phyloP scores from a whole-genome alignment of 1,284 basidiomycete genomes.

The Earliella scabrosa region DNA sequence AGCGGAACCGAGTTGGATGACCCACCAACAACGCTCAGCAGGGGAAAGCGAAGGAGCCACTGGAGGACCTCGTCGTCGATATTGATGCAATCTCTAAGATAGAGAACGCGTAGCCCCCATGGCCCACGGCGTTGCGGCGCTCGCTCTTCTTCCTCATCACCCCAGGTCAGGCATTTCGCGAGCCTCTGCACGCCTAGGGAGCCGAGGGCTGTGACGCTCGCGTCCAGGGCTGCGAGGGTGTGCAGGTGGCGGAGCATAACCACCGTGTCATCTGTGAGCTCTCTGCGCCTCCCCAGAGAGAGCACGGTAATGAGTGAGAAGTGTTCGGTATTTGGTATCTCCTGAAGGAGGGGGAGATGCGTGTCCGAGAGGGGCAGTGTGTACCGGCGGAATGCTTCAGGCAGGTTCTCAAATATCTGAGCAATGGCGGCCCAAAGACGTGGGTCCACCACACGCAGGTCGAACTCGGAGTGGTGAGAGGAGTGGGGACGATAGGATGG shows the following conservation, averaged over 20 bases:
- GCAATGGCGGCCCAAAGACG: constrained; percentile 63
- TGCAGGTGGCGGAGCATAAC: constrained; percentile 52
- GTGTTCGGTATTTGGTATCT: constrained; percentile 51
- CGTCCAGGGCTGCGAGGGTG: constrained; percentile 63
- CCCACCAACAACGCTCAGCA: constrained; percentile 62
- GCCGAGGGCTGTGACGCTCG: constrained; percentile 54
- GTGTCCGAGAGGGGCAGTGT: constrained; percentile 55
- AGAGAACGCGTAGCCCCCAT: constrained; percentile 59
- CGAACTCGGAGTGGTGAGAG: constrained; percentile 27
- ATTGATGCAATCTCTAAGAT: constrained; percentile 49
- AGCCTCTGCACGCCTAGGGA: constrained; percentile 51
- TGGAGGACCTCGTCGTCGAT: constrained; percentile 47
- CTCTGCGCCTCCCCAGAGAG: constrained; percentile 52
- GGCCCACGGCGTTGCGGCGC: constrained; percentile 45
- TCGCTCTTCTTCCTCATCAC: constrained; percentile 12
- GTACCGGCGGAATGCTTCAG: constrained; percentile 46
- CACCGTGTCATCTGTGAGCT: constrained; percentile 61
- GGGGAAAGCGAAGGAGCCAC: constrained; percentile 48
- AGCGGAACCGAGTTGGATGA: constrained; percentile 10
- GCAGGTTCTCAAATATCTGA: constrained; percentile 61
- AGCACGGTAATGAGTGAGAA: constrained; percentile 69
- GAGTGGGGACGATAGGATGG: constrained; percentile 31
- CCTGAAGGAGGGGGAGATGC: constrained; percentile 60
- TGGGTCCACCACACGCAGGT: constrained; percentile 48
- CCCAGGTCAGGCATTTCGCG: constrained; percentile 33